These are phyloP conservation scores for Dactylorhiza incarnata DNA, from an alignment of 106 monocot genomes.

Conservation along the genomic window DNA sequence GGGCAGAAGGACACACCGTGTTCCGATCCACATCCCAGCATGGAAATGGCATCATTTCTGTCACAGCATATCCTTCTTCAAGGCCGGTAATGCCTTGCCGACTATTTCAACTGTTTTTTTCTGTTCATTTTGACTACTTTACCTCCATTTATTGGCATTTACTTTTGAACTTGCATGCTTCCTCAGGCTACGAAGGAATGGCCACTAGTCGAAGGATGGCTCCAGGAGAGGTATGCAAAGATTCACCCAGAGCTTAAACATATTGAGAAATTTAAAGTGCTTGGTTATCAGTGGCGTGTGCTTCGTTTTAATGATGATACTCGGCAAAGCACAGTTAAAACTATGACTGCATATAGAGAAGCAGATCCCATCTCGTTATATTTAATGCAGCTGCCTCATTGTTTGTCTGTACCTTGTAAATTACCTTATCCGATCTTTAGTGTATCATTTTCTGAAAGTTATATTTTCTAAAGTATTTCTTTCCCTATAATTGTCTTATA, in stretches of 20 bases:
- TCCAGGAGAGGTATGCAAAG: conserved; percentile 57
- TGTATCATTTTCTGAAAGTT: neutral
- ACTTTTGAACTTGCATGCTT: neutral
- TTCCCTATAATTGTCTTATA: neutral
- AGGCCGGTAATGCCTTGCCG: conserved; percentile 40
- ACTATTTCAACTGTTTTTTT: neutral
- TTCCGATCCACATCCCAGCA: conserved; percentile 53
- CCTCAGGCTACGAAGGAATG: conserved; percentile 47
- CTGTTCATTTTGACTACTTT: neutral
- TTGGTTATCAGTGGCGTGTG: conserved; percentile 94
- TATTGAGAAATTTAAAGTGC: conserved; percentile 45
- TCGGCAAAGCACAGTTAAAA: conserved; percentile 83
- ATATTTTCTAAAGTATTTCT: neutral
- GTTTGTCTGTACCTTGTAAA: conserved; percentile 93
- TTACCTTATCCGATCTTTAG: conserved; percentile 1
- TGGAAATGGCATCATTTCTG: conserved; percentile 87
- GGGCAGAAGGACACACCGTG: conserved; percentile 45
- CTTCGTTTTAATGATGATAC: conserved; percentile 85
- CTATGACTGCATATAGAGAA: conserved; percentile 62
- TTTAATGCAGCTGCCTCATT: conserved; percentile 84
- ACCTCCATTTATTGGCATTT: neutral
- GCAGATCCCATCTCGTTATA: conserved; percentile 51
- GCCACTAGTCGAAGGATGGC: conserved; percentile 51
- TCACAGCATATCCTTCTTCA: conserved; percentile 76
- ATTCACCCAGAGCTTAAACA: conserved; percentile 40